Conservation (phyloP, 306 rosid species). For the Cucumis melo region DNA sequence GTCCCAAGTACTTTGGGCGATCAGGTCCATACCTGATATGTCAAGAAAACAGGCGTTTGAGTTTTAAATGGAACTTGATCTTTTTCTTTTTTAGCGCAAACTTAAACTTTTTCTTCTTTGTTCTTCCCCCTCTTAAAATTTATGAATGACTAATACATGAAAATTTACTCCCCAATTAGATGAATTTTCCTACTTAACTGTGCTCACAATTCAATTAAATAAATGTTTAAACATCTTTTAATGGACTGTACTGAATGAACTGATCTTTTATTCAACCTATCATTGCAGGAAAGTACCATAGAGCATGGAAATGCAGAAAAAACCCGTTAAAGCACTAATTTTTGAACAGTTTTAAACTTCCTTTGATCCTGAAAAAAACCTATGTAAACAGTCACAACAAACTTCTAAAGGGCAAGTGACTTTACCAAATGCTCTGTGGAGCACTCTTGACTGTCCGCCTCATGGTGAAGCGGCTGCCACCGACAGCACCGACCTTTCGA, state of each 20-base stretch:
- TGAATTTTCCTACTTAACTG: neutral
- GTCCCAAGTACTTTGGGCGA: constrained; percentile 94
- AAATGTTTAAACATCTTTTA: neutral
- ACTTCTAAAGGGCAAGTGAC: neutral
- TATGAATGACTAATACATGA: neutral
- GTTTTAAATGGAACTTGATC: neutral
- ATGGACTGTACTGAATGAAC: neutral
- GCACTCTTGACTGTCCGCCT: constrained; percentile 69
- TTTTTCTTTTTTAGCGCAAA: too few species aligned
- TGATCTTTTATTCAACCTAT: neutral
- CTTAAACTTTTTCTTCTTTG: too few species aligned
- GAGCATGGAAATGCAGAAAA: neutral
- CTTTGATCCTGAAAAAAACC: neutral
- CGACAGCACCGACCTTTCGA: constrained; percentile 41
- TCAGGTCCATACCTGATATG: constrained; percentile 85
- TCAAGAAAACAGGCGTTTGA: neutral
- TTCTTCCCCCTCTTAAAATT: neutral
- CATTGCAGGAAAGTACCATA: neutral
- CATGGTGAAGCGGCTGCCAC: constrained; percentile 64
- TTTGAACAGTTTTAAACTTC: neutral
- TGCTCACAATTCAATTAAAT: neutral
- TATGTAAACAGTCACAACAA: neutral
- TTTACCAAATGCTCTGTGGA: constrained; percentile 89
- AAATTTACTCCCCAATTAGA: neutral
- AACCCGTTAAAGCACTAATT: neutral